phyloP scores from a whole-genome alignment of 2,329 filamentous ascomycete genomes.

The Dendryphion nanum region DNA sequence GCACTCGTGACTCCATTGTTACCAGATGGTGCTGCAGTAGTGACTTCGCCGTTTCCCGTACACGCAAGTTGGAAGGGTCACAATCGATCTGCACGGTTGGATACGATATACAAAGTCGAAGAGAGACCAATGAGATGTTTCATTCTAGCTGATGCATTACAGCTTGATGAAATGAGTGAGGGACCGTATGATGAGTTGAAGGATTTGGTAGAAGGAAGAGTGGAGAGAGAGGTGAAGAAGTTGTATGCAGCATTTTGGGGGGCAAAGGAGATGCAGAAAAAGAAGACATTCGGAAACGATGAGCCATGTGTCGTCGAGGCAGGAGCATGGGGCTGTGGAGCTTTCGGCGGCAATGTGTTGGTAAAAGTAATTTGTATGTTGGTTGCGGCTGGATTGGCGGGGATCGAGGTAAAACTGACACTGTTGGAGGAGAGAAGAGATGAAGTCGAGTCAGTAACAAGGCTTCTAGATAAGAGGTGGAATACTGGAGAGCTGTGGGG shows the following conservation, averaged over 20 bases:
- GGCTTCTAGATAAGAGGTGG: too few species aligned
- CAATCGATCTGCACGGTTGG: constrained; percentile 9
- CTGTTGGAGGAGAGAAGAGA: too few species aligned
- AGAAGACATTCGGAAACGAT: not conserved
- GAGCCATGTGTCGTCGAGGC: constrained; percentile 6
- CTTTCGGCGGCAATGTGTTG: constrained; percentile 11
- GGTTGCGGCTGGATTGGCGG: constrained; percentile 4
- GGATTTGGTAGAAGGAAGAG: constrained; percentile 6
- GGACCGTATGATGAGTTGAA: constrained; percentile 3
- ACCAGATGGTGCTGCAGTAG: constrained; percentile 4
- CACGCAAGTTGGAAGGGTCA: constrained; percentile 12
- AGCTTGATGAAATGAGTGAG: constrained; percentile 9
- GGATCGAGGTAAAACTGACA: not conserved
- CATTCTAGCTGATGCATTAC: constrained; percentile 11
- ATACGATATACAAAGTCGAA: not conserved
- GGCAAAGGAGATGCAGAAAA: constrained; percentile 1
- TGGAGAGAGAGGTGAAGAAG: constrained; percentile 9
- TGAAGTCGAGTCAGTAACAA: too few species aligned
- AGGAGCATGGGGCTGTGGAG: constrained; percentile 11
- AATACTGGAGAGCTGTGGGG: too few species aligned
- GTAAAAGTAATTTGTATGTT: constrained; percentile 10
- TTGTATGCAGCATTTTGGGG: constrained; percentile 11
- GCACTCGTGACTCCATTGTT: constrained; percentile 9
- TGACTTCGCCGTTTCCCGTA: constrained; percentile 9
- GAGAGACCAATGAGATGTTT: constrained; percentile 6